Percentiles rank a stretch among this genome's conserved stretches.
Conservation (phyloP, 1,284 basidiomycete species). For the Cutaneotrichosporon cutaneum region DNA sequence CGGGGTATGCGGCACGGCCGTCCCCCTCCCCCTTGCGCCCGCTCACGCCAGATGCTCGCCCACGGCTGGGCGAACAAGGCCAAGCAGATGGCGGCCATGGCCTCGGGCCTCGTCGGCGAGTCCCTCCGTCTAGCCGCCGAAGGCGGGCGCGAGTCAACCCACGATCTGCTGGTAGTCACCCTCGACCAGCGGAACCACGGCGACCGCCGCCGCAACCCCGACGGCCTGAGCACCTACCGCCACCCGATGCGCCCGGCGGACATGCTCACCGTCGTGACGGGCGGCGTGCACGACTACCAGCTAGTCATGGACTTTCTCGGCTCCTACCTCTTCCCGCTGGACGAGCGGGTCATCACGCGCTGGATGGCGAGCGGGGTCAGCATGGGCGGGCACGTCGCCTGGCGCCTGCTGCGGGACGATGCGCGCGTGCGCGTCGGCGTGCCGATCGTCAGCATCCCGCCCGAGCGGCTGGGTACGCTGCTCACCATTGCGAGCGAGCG, state of each 20-base stretch:
- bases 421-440: conserved; percentile 17
- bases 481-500: conserved; percentile 12
- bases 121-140: conserved; percentile 10
- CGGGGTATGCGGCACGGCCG: too few relatives aligned
- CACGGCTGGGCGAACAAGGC: conserved; percentile 43
- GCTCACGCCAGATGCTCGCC: conserved; percentile 34
- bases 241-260: conserved; percentile 15
- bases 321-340: conserved; percentile 67
- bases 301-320: conserved; percentile 76
- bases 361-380: conserved; percentile 60
- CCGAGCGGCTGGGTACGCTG: conserved; percentile 14
- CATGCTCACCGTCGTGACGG: conserved; percentile 24
- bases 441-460: conserved; percentile 18
- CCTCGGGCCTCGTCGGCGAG: conserved; percentile 40
- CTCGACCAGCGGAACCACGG: conserved; percentile 72
- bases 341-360: conserved; percentile 61
- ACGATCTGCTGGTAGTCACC: conserved; percentile 48
- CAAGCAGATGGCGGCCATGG: conserved; percentile 39
- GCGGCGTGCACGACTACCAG: conserved; percentile 70
- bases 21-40: too few relatives aligned
- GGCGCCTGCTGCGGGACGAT: conserved; percentile 23
- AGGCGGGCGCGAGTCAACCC: conserved; percentile 22
- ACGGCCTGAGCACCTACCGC: conserved; percentile 13
- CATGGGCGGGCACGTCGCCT: conserved; percentile 46
- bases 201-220: conserved; percentile 55